A percentile compares a stretch with the other conserved stretches of the same genome.
Evolutionary conservation across 2,329 filamentous ascomycete genomes (phyloP).

Genomic region (Fusarium hainanense): DNA sequence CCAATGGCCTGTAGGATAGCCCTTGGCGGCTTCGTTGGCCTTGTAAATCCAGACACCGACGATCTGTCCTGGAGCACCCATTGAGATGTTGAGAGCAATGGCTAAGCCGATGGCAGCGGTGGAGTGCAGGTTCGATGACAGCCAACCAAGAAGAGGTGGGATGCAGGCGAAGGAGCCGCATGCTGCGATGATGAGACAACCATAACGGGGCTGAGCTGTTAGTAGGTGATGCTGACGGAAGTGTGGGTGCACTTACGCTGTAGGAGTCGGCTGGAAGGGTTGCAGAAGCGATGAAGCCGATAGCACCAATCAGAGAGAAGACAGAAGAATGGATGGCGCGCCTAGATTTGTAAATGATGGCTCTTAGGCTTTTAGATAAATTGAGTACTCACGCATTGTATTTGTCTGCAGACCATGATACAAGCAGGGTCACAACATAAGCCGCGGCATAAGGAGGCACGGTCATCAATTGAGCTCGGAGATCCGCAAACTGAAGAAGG

Average conservation of each 20-base stretch:
- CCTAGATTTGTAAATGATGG: neutral
- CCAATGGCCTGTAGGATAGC: constrained; percentile 77
- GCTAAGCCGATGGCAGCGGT: constrained; percentile 72
- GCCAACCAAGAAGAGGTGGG: constrained; percentile 72
- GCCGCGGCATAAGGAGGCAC: constrained; percentile 70
- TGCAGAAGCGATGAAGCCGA: constrained; percentile 68
- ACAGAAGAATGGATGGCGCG: constrained; percentile 56
- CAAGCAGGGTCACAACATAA: constrained; percentile 55
- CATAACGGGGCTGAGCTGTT: constrained; percentile 62
- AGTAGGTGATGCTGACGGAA: accelerated
- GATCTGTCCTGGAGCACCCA: constrained; percentile 74
- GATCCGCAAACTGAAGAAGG: constrained; percentile 34
- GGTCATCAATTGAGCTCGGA: constrained; percentile 69
- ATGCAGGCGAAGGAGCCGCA: constrained; percentile 74
- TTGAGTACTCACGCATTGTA: constrained; percentile 56
- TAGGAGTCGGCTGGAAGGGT: constrained; percentile 68
- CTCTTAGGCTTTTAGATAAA: accelerated
- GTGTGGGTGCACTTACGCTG: constrained; percentile 6
- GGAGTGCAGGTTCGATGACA: constrained; percentile 72
- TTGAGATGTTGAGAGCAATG: constrained; percentile 73
- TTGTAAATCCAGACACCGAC: constrained; percentile 79
- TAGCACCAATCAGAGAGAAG: constrained; percentile 58
- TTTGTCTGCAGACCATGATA: constrained; percentile 69
- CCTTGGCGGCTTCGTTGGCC: constrained; percentile 64
- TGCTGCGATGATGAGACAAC: constrained; percentile 72